Evolutionary conservation across 1,284 basidiomycete species (phyloP).

Genomic region (Boletus semigastroideus): DNA sequence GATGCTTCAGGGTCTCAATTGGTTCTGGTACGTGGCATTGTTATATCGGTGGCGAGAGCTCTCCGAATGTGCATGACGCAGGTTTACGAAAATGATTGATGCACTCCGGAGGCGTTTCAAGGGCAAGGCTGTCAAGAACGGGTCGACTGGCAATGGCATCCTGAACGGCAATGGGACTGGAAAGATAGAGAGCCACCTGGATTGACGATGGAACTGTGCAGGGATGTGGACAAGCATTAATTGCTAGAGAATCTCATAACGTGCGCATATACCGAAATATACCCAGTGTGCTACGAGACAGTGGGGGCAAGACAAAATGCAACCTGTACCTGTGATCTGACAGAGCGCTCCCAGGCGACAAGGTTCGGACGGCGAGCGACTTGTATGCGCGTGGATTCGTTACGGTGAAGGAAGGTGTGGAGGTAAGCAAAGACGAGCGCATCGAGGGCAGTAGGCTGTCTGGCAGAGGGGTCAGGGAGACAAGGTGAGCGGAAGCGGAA

Average conservation of each 20-base stretch:
- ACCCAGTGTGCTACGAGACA: conserved; percentile 12
- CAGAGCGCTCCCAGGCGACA: conserved; percentile 70
- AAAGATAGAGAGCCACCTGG: conserved; percentile 12
- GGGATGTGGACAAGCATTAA: neutral
- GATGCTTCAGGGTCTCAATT: conserved; percentile 63
- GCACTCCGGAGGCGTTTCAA: conserved; percentile 56
- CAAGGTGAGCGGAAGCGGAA: conserved; percentile 9
- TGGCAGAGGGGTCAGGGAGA: conserved; percentile 10
- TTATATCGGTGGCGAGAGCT: neutral
- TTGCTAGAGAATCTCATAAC: conserved; percentile 1
- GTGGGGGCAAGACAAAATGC: conserved; percentile 41
- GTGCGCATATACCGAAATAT: conserved; percentile 19
- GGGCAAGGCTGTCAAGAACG: conserved; percentile 11
- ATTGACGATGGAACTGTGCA: conserved; percentile 10
- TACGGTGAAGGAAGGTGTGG: conserved; percentile 57
- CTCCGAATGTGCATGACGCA: conserved; percentile 26
- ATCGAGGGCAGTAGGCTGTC: conserved; percentile 72
- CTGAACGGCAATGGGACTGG: conserved; percentile 16
- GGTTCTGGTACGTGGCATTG: conserved; percentile 57
- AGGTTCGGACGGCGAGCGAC: conserved; percentile 71
- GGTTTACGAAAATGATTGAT: conserved; percentile 68
- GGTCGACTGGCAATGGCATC: conserved; percentile 11
- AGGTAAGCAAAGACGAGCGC: conserved; percentile 79
- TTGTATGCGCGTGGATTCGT: conserved; percentile 53
- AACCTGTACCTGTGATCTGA: conserved; percentile 55